Base-by-base conservation (phyloP, 2,329 filamentous ascomycete genomes). In the Fusarium sp. region DNA sequence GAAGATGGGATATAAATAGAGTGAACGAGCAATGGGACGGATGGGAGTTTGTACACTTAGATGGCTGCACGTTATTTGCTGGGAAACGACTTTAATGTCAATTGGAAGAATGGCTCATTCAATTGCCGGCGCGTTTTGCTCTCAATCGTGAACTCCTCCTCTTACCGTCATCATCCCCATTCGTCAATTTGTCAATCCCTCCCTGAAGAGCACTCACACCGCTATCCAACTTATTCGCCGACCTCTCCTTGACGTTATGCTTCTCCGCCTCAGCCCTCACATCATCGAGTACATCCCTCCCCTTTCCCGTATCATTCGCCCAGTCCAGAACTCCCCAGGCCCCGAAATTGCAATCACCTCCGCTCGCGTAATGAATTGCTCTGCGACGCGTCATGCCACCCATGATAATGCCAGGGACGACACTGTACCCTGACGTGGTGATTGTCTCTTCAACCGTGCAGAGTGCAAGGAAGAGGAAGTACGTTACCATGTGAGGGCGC, bases 401-500 rank as follows among this genome's bases (percentile, higher is more conserved):
- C 83, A 89, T 84, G 69, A 89, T 72, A 51, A 89, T 85, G 3
- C 87, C 88, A 0, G 88, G 88, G 0, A 89, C 81, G 12, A 90
- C 83, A 22, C 86, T 88, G 81, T 94, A 95, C 0, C 92, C 92
- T 0, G 90, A 93, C 81, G 90, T 90, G 35, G 90, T 85, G 54
- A 94, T 83, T 1, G 90, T 90, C 73, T 94, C 92, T 73, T 94
- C 91, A 1, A 91, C 78, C 6, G 91, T 92, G 70, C 88, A 87
- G 33, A 94, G 79, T 0, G 87, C 86, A 22, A 91, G 84, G 71
- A 93, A 88, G 17, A 93, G 77, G 63, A 93, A 87, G 82, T 92
- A 94, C 0, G 91, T 93, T n/a, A 94, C 84, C 8, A 94, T 86
- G 80, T 95, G 93, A 41, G 91, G 90, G 14, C 90, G 90, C 45